phyloP scores from a whole-genome alignment of 2,329 filamentous ascomycete species.

The Calonectria honghensis region DNA sequence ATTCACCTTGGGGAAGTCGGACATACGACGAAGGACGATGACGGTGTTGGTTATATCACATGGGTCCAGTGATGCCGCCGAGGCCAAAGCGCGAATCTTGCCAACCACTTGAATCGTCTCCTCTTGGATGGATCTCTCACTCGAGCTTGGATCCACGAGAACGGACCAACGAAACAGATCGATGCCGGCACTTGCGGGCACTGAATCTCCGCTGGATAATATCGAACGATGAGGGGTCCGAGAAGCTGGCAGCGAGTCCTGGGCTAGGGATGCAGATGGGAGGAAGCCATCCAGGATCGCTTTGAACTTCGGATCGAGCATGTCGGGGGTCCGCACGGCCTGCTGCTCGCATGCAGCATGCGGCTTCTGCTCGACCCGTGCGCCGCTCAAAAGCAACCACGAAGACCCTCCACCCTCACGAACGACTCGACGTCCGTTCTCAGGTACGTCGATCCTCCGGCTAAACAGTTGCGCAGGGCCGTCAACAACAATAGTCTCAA shows the following conservation, averaged over 20 bases:
- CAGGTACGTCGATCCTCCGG: slow-evolving; percentile 78
- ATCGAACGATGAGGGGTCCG: slow-evolving; percentile 22
- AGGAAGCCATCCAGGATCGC: slow-evolving; percentile 62
- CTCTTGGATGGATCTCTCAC: slow-evolving; percentile 62
- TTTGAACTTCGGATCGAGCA: slow-evolving; percentile 80
- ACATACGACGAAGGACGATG: slow-evolving; percentile 86
- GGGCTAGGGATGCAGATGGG: slow-evolving; percentile 35
- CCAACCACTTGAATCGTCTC: slow-evolving; percentile 70
- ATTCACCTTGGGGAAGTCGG: slow-evolving; percentile 86
- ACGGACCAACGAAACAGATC: slow-evolving; percentile 63
- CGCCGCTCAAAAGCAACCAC: slow-evolving; percentile 79
- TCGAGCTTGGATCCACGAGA: slow-evolving; percentile 52
- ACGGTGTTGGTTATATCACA: slow-evolving; percentile 72
- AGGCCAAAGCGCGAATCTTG: slow-evolving; percentile 66
- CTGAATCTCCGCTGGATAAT: slow-evolving; percentile 27
- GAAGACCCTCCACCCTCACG: slow-evolving; percentile 84
- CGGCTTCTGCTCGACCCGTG: slow-evolving; percentile 70
- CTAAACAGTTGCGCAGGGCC: slow-evolving; percentile 85
- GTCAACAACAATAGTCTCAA: slow-evolving; percentile 92
- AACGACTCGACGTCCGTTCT: slow-evolving; percentile 71
- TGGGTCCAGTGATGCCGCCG: slow-evolving; percentile 54
- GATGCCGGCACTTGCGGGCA: slow-evolving; percentile 44
- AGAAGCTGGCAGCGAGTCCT: slow-evolving; percentile 35
- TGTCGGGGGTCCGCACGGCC: slow-evolving; percentile 73
- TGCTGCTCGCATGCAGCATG: slow-evolving; percentile 41